A percentile compares a stretch with the other conserved stretches of the same genome.
Conservation (phyloP, 2,329 filamentous ascomycete genomes). For the Cordyceps cicadae region DNA sequence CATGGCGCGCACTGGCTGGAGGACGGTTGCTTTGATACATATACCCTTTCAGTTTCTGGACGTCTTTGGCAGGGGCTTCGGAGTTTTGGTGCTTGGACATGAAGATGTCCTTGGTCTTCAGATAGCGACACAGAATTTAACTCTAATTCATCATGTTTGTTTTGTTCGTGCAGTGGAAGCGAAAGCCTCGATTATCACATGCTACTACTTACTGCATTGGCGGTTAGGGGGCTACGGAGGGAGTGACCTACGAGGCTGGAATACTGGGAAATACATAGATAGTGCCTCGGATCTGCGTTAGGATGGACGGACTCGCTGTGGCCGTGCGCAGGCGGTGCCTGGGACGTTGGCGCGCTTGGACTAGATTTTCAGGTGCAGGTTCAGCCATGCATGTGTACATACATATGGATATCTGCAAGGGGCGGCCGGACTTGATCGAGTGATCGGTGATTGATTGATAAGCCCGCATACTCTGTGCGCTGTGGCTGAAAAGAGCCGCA, state of each 20-base stretch:
- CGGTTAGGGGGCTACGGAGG: background rate
- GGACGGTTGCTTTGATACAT: background rate
- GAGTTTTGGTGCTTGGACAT: background rate
- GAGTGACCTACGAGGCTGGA: too few species aligned
- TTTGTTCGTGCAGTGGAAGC: background rate
- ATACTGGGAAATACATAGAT: too few species aligned
- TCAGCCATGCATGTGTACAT: too few species aligned
- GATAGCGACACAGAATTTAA: background rate
- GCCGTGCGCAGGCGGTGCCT: background rate
- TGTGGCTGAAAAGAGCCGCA: background rate
- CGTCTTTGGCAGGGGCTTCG: background rate
- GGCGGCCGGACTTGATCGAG: background rate
- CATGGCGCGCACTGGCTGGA: background rate
- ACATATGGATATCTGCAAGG: background rate
- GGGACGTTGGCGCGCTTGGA: background rate
- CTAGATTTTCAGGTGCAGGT: background rate
- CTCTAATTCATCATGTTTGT: background rate
- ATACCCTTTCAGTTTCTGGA: background rate
- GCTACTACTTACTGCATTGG: background rate
- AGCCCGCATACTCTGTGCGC: background rate
- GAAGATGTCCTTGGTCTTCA: background rate
- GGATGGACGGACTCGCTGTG: background rate
- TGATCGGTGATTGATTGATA: background rate
- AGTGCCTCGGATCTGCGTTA: background rate
- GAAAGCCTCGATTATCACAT: background rate